Base-by-base conservation (phyloP, 768 basidiomycete genomes). In the Trametes cubensis region DNA sequence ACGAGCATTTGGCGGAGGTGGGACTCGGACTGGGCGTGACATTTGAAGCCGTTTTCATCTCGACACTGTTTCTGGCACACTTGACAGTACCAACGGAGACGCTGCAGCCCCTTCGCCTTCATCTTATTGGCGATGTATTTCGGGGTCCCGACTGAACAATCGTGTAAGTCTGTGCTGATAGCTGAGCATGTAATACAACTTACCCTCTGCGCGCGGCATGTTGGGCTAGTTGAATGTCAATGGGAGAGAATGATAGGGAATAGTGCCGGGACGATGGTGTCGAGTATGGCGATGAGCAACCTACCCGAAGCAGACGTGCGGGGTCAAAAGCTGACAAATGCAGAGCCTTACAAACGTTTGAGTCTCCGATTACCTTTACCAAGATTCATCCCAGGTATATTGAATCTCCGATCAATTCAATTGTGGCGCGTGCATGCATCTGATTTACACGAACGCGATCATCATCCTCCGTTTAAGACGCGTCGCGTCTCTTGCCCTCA, bases 11-110 rank as follows among this genome's bases (percentile, higher is more conserved):
- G 95, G 3, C 97, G 86, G 39, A 98, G 79, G 77, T 99, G 97
- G 0, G 88, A 82, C 74, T 96, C 94, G 30, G 92, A 92, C 56
- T 85, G 83, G 17, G 87, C 84, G 73, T 98, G 95, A 74, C 94
- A 95, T 77, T 97, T 97, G 85, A 98, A 99, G 18, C 95, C 97
- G 75, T 99, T 99, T 79, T 98, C 97, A 75, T 98, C 92, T 73
- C 95, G 82, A 75, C 96, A 98, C 76, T 98, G 96, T 74, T 99
- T 99, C 82, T 98, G 79, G 84, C 97, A 98, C 67, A 98, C 93
- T 81, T 99, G 96, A 71, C 96, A 98, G 77, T 92, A 99, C 96
- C 95, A 98, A 64, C 95, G 85, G 65, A 98, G 85, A 70, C 94
- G 87, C 75, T 97, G 96, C 51, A 96, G 81, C 69, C 95, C 96